Percentiles rank a stretch among this genome's conserved stretches.
Evolutionary conservation across 768 basidiomycete species (phyloP).

Genomic region (Gelatoporia subvermispora): DNA sequence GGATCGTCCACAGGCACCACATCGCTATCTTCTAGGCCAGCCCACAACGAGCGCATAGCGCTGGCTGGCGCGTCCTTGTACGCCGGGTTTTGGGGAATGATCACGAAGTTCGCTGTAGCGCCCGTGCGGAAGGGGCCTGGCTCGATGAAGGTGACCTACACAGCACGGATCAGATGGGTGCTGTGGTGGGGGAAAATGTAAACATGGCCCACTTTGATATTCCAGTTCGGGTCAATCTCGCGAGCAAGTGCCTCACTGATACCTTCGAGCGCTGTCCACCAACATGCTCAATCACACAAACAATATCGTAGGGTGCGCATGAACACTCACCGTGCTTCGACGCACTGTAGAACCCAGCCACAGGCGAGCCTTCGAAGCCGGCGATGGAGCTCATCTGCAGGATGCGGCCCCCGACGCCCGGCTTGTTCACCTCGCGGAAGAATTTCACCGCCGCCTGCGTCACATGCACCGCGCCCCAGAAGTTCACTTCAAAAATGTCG

Average conservation of each 20-base stretch:
- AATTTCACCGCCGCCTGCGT: conserved; percentile 25
- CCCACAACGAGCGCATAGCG: neutral
- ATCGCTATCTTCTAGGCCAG: neutral
- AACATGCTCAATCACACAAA: too few species aligned
- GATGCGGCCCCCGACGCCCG: conserved; percentile 8
- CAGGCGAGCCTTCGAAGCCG: neutral
- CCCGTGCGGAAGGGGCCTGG: conserved; percentile 15
- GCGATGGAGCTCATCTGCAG: conserved; percentile 6
- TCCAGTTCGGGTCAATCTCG: conserved; percentile 43
- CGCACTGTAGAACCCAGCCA: conserved; percentile 4
- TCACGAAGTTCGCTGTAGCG: neutral
- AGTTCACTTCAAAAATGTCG: conserved; percentile 18
- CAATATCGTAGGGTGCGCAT: too few species aligned
- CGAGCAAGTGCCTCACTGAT: conserved; percentile 31
- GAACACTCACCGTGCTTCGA: conserved; percentile 8
- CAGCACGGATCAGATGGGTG: too few species aligned
- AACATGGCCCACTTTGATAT: conserved; percentile 36
- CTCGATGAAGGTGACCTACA: conserved; percentile 19
- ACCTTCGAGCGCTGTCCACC: conserved; percentile 23
- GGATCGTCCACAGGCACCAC: conserved; percentile 12
- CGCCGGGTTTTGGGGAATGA: conserved; percentile 9
- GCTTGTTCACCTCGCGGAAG: conserved; percentile 24
- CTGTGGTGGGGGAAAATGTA: conserved; percentile 13
- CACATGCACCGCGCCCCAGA: conserved; percentile 24
- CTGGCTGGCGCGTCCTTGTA: conserved; percentile 8